Evolutionary conservation across 192 early-diverging fungal genomes (phyloP).

Genomic region (Coemansia sp.): DNA sequence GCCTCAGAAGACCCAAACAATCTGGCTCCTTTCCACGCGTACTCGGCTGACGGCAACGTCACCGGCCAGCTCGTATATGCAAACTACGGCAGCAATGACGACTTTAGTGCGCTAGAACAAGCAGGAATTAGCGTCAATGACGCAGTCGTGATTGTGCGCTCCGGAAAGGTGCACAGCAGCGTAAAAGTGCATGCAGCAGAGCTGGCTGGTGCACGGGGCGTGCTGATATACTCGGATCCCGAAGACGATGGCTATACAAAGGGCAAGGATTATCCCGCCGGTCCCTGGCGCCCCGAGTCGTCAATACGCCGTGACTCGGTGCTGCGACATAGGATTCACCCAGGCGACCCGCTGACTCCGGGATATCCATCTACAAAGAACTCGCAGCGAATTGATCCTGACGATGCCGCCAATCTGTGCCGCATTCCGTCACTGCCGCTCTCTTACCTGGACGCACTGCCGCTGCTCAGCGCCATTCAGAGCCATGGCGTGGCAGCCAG

Average conservation of each 20-base stretch:
- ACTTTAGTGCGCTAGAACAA: slow-evolving; percentile 51
- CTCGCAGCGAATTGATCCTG: slow-evolving; percentile 55
- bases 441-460: slow-evolving; percentile 60
- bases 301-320: slow-evolving; percentile 61
- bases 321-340: slow-evolving; percentile 42
- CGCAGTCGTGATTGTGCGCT: slow-evolving; percentile 59
- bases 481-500: slow-evolving; percentile 45
- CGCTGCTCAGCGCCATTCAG: slow-evolving; percentile 56
- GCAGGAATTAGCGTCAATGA: slow-evolving; percentile 48
- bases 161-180: slow-evolving; percentile 55
- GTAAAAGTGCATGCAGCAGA: slow-evolving; percentile 60
- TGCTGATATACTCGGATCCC: slow-evolving; percentile 65
- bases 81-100: slow-evolving; percentile 59
- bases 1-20: slow-evolving; percentile 58
- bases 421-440: slow-evolving; percentile 64
- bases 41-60: slow-evolving; percentile 60
- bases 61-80: slow-evolving; percentile 63
- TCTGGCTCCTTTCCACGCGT: slow-evolving; percentile 62
- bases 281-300: slow-evolving; percentile 60
- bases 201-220: slow-evolving; percentile 55
- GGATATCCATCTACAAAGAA: slow-evolving; percentile 56
- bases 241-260: slow-evolving; percentile 58
- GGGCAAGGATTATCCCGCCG: slow-evolving; percentile 57
- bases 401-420: slow-evolving; percentile 53
- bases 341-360: slow-evolving; percentile 66